These are phyloP conservation scores for Chaetomium olivaceum DNA, from an alignment of 2,329 filamentous ascomycete genomes.

Conservation along the genomic window DNA sequence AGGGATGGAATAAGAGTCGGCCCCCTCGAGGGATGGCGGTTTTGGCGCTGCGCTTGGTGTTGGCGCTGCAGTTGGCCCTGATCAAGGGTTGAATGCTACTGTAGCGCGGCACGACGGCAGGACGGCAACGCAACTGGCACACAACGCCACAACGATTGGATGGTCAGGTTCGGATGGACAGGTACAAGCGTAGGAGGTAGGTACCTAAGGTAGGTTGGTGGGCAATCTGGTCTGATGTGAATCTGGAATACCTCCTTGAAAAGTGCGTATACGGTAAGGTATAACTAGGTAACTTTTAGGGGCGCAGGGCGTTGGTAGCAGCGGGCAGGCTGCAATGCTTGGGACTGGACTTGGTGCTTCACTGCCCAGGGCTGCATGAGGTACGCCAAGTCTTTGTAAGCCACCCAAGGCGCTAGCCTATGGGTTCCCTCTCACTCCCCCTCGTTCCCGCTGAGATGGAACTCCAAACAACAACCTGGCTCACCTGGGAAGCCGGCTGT, in stretches of 20 bases:
- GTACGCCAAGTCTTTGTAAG: constrained; percentile 26
- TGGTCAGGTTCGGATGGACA: neutral
- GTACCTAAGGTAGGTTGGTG: neutral
- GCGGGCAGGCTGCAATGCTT: neutral
- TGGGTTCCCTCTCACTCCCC: constrained; percentile 5
- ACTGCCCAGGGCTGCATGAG: constrained; percentile 15
- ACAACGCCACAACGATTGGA: neutral
- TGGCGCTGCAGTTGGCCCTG: constrained; percentile 17
- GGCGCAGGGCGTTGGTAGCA: constrained; percentile 14
- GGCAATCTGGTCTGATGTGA: neutral
- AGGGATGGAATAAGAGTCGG: neutral
- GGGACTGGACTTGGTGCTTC: neutral
- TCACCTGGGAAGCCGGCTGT: neutral
- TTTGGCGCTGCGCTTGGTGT: constrained; percentile 4
- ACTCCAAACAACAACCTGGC: neutral
- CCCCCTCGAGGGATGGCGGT: neutral
- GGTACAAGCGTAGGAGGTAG: neutral
- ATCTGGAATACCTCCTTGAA: neutral
- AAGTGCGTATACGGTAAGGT: neutral
- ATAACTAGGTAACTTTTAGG: constrained; percentile 1
- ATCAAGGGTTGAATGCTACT: neutral
- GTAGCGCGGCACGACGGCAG: constrained; percentile 10
- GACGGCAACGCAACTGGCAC: constrained; percentile 13
- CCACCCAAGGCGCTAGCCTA: constrained; percentile 12
- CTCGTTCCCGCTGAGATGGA: neutral